Conservation (phyloP, 1,139 yeast genomes). For the Candida freyschussii region DNA sequence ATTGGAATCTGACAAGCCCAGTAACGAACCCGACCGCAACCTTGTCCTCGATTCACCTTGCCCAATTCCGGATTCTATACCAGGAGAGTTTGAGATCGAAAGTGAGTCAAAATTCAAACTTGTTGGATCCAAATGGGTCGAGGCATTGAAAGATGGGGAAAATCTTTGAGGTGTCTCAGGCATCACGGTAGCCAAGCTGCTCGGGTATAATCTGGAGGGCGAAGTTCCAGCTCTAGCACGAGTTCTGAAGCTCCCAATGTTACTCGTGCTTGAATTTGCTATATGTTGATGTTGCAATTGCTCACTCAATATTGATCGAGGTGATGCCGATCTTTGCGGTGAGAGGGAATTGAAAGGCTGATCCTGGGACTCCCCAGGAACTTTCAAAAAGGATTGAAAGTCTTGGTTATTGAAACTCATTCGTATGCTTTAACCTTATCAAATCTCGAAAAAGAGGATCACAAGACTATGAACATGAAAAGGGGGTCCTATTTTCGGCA, state of each 20-base stretch:
- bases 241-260: conserved; percentile 32
- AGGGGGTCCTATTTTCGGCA: too few species aligned
- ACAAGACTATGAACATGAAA: background rate
- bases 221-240: conserved; percentile 56
- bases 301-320: conserved; percentile 22
- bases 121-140: conserved; percentile 19
- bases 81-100: conserved; percentile 16
- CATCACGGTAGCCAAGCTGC: conserved; percentile 5
- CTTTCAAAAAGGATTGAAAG: conserved; percentile 16
- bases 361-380: conserved; percentile 17
- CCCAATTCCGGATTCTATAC: conserved; percentile 14
- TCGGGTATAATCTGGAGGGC: conserved; percentile 39
- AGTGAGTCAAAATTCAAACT: conserved; percentile 23
- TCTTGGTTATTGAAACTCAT: conserved; percentile 20
- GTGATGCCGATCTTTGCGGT: conserved; percentile 25
- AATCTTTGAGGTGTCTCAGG: conserved; percentile 5
- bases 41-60: conserved; percentile 18
- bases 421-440: background rate
- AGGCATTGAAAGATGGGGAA: conserved; percentile 29
- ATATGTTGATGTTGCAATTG: conserved; percentile 12
- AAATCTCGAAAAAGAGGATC: background rate
- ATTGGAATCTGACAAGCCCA: conserved; percentile 27
- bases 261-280: conserved; percentile 12
- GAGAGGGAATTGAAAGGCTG: conserved; percentile 19
- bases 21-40: conserved; percentile 27